phyloP scores from a whole-genome alignment of 73 alveolate species.

The Tetrahymena elliotti region DNA sequence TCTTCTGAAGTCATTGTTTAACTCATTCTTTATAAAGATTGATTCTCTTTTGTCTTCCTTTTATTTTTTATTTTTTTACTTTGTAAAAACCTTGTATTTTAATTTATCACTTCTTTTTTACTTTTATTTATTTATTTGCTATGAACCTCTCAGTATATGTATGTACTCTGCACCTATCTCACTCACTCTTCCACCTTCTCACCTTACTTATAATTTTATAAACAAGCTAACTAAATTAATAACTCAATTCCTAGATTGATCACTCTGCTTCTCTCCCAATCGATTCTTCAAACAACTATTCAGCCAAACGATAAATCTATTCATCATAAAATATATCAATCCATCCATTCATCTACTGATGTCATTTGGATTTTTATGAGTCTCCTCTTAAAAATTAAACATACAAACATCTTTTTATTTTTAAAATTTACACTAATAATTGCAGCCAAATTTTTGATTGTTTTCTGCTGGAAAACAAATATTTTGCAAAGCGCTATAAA shows the following conservation, averaged over 20 bases:
- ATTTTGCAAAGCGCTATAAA: too few species aligned
- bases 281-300: not conserved
- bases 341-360: not conserved
- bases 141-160: not conserved
- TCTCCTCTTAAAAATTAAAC: too few species aligned
- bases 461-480: too few species aligned
- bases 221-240: not conserved
- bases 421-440: too few species aligned
- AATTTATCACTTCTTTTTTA: not conserved
- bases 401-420: too few species aligned
- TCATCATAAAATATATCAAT: not conserved
- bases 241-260: not conserved
- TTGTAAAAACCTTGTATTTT: not conserved
- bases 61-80: not conserved
- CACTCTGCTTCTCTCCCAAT: not conserved
- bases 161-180: not conserved
- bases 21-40: not conserved
- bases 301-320: not conserved
- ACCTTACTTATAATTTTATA: not conserved
- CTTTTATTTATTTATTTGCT: not conserved
- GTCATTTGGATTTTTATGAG: too few species aligned
- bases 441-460: too few species aligned
- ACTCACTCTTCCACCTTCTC: not conserved
- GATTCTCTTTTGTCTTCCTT: not conserved
- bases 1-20: not conserved